Evolutionary conservation across 2,329 filamentous ascomycete species (phyloP), one percentile per base, ranked within the genome.

Genomic region (Venturiaceae sp.): DNA sequence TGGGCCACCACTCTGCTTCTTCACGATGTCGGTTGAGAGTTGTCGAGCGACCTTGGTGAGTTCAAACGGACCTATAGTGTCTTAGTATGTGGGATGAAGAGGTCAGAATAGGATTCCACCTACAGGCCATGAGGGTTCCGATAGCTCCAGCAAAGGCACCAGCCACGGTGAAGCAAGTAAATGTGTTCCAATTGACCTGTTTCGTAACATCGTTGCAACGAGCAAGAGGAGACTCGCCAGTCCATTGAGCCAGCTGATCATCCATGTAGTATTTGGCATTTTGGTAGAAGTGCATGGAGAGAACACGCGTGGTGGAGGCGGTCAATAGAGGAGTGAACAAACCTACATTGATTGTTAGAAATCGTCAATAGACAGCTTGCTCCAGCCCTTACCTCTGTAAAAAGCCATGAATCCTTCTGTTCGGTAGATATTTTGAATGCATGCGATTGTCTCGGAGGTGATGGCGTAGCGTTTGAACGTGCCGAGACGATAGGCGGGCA

Each of bases 41-140:
- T 95, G 90, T 16, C 90, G 88, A 69, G 87, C 92, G 60, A 94
- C 79, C 72, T 95, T 95, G n/a, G 88, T 92, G 70, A 95, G 80
- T 71, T 95, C 90, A 68, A 95, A 95, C 1, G 90, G 90, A 67
- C 84, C 84, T 87, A 59, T 8, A 36, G 19, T 55, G 32, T 46
- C 19, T 58, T 44, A 61, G 44, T 58, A 55, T 41, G 23, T 60
- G 26, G 36, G 9, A 53, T 46, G 21, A 5, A 6, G 16, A n/a
- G 30, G 30, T 59, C 52, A 34, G 50, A 37, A 23, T 28, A 8
- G 19, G 13, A 34, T 13, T 32, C 33, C 21, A 58, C 71, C 55
- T 65, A 75, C 90, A 95, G 64, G 90, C 88, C 65, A 94, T 83
- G 55, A 87, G 78, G 8, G 90, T 92, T 58, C 94, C 92, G 61